Conservation (phyloP, 257 asterid genomes). For the Salvia hispanica region DNA sequence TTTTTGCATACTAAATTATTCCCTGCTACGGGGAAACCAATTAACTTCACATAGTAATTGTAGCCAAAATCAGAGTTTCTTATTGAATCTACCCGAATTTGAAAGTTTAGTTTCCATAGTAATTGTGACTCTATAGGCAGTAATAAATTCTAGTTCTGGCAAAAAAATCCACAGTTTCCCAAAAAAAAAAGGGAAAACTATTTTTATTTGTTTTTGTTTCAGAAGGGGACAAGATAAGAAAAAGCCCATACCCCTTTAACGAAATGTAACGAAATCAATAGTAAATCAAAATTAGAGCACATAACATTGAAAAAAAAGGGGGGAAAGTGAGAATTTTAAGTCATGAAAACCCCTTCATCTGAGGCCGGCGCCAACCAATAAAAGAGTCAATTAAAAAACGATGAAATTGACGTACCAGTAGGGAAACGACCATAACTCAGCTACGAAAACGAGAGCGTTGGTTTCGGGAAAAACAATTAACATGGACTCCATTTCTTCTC, state of each 20-base stretch:
- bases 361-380: not conserved
- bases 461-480: slow-evolving; percentile 50
- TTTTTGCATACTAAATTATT: slow-evolving; percentile 47
- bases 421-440: slow-evolving; percentile 44
- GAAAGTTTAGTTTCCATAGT: not conserved
- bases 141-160: not conserved
- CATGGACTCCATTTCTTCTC: slow-evolving; percentile 54
- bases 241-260: slow-evolving; percentile 14
- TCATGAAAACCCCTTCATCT: not conserved
- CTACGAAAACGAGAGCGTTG: slow-evolving; percentile 30
- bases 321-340: not conserved
- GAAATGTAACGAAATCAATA: not conserved
- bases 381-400: not conserved
- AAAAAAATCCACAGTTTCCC: not conserved
- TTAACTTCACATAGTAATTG: not conserved
- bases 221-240: not conserved
- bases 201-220: too few relatives aligned
- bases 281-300: not conserved
- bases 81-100: not conserved
- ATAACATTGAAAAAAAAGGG: not conserved
- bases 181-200: not conserved
- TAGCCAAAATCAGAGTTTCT: not conserved
- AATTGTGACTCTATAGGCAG: too few relatives aligned
- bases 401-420: slow-evolving; percentile 35
- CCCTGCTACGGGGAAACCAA: slow-evolving; percentile 43